Conservation (phyloP, 148 eudicot species). For the Silene latifolia region DNA sequence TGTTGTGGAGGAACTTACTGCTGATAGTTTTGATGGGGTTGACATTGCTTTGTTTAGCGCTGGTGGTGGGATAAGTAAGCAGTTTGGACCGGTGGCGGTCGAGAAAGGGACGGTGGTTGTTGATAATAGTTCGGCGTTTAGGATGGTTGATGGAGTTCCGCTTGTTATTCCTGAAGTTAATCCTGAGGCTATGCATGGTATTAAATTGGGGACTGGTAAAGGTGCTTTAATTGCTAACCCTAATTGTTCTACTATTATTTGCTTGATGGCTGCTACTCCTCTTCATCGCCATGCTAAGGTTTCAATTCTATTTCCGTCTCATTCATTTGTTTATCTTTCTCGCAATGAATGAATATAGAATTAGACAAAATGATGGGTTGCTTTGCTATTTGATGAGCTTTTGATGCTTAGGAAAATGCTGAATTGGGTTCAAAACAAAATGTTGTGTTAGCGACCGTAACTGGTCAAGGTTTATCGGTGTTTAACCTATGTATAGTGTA, state of each 20-base stretch:
- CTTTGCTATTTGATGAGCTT: too few relatives aligned
- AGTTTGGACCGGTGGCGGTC: conserved; percentile 75
- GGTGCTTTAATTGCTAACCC: conserved; percentile 94
- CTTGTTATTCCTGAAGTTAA: conserved; percentile 95
- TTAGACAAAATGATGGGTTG: too few relatives aligned
- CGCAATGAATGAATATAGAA: too few relatives aligned
- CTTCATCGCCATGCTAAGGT: conserved; percentile 93
- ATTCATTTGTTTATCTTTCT: too few relatives aligned
- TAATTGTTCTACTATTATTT: conserved; percentile 93
- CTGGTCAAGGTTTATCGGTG: too few relatives aligned
- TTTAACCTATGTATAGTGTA: too few relatives aligned
- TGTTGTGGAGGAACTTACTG: conserved; percentile 56
- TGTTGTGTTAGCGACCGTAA: too few relatives aligned
- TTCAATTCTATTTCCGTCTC: not conserved
- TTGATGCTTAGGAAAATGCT: too few relatives aligned
- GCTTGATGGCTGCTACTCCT: conserved; percentile 98
- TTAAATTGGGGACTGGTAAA: conserved; percentile 58
- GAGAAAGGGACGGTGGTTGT: conserved; percentile 75
- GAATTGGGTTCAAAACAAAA: too few relatives aligned
- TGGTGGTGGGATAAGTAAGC: conserved; percentile 79
- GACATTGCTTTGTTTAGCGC: conserved; percentile 91
- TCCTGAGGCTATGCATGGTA: conserved; percentile 68
- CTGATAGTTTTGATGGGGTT: conserved; percentile 57
- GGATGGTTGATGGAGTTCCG: conserved; percentile 83
- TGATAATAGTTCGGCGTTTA: conserved; percentile 92